A percentile compares a stretch with the other conserved stretches of the same genome.
Evolutionary conservation across 2,329 filamentous ascomycete species (phyloP).

Genomic region (Ophiostoma ips): DNA sequence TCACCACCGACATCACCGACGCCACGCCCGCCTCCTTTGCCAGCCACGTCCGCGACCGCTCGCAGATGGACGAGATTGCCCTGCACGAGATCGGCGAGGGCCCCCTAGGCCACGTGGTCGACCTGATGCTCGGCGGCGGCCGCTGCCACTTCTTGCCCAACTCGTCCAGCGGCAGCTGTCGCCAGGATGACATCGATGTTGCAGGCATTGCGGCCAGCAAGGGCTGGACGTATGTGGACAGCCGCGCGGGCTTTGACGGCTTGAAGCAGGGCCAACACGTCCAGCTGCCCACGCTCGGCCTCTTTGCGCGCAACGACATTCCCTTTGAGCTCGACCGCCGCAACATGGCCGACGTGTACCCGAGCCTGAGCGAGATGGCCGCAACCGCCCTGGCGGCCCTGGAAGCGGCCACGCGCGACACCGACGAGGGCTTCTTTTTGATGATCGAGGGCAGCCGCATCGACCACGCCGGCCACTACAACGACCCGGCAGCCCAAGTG

Average conservation of each 20-base stretch:
- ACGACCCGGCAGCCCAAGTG: conserved; percentile 72
- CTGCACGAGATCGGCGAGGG: conserved; percentile 84
- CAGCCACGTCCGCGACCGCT: conserved; percentile 65
- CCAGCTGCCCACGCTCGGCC: conserved; percentile 68
- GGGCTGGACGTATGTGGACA: conserved; percentile 67
- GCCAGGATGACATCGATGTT: conserved; percentile 64
- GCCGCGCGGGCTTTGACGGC: conserved; percentile 60
- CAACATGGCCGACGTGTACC: conserved; percentile 65
- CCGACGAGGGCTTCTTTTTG: conserved; percentile 88
- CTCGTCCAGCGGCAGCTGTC: conserved; percentile 64
- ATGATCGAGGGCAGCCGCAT: conserved; percentile 98
- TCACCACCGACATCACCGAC: conserved; percentile 89
- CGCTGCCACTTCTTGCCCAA: conserved; percentile 89
- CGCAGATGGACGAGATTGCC: conserved; percentile 81
- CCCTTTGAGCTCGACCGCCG: conserved; percentile 89
- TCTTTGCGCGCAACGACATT: conserved; percentile 71
- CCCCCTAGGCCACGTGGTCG: conserved; percentile 72
- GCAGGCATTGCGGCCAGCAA: conserved; percentile 56
- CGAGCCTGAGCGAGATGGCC: conserved; percentile 85
- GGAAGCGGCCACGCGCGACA: conserved; percentile 65
- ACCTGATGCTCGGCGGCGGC: conserved; percentile 86
- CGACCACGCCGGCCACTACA: conserved; percentile 82
- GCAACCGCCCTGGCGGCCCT: conserved; percentile 66
- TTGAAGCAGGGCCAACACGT: conserved; percentile 53
- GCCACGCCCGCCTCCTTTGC: conserved; percentile 94